phyloP scores from a whole-genome alignment of 371 early-diverging fungal genomes.

The Cokeromyces recurvatus region DNA sequence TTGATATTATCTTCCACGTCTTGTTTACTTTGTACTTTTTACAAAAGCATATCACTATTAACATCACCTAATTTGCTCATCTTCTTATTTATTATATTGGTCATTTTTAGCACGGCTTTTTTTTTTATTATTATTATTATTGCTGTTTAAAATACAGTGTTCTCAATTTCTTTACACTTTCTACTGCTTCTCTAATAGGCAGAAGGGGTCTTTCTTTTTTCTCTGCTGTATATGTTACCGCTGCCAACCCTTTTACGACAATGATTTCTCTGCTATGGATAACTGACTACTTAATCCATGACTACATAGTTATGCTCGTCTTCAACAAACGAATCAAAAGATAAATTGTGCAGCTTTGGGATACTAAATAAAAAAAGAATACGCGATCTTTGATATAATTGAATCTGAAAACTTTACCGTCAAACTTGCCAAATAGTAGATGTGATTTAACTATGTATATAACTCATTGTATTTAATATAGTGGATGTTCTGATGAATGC shows the following conservation, averaged over 20 bases:
- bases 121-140: slow-evolving; percentile 1
- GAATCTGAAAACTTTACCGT: slow-evolving; percentile 5
- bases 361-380: slow-evolving; percentile 2
- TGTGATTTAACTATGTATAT: slow-evolving; percentile 1
- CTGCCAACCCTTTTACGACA: slow-evolving; percentile 2
- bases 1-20: slow-evolving; percentile 12
- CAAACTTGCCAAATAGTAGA: slow-evolving; percentile 10
- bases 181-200: slow-evolving; percentile 9
- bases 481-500: neutral
- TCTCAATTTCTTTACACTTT: slow-evolving; percentile 9
- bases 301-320: slow-evolving; percentile 2
- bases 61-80: slow-evolving; percentile 7
- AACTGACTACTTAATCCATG: slow-evolving; percentile 1
- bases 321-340: slow-evolving; percentile 2
- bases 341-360: neutral
- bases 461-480: slow-evolving; percentile 1
- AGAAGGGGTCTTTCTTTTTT: slow-evolving; percentile 6
- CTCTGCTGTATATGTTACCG: slow-evolving; percentile 1
- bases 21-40: slow-evolving; percentile 11
- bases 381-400: slow-evolving; percentile 5
- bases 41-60: slow-evolving; percentile 6
- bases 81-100: slow-evolving; percentile 7
- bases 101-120: slow-evolving; percentile 1
- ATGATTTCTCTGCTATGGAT: neutral
- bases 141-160: slow-evolving; percentile 5